A percentile compares a stretch with the other conserved stretches of the same genome.
Conservation (phyloP, 768 basidiomycete genomes). For the Piloderma croceum region DNA sequence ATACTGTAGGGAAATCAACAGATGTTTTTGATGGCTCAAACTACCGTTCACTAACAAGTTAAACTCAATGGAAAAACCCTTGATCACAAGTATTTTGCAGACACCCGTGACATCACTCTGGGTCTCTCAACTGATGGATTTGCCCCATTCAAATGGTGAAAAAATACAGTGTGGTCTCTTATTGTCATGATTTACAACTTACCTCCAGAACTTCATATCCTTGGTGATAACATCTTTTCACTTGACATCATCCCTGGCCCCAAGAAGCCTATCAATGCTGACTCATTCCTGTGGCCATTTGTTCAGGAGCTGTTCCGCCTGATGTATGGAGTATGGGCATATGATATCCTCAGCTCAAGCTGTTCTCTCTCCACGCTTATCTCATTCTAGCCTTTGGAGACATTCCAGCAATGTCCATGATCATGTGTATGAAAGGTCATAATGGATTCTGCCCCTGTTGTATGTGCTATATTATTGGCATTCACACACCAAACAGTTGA, state of each 20-base stretch:
- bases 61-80: constrained; percentile 19
- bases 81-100: constrained; percentile 30
- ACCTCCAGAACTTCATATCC: constrained; percentile 32
- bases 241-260: constrained; percentile 44
- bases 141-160: constrained; percentile 28
- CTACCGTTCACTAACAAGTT: constrained; percentile 28
- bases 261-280: constrained; percentile 33
- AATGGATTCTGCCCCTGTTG: constrained; percentile 30
- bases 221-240: constrained; percentile 29
- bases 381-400: constrained; percentile 27
- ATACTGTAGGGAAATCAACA: constrained; percentile 14
- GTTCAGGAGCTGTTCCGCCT: constrained; percentile 32
- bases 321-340: constrained; percentile 31
- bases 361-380: constrained; percentile 27
- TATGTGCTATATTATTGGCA: constrained; percentile 31
- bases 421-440: constrained; percentile 33
- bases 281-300: constrained; percentile 34
- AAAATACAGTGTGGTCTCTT: constrained; percentile 35
- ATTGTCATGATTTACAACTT: constrained; percentile 40
- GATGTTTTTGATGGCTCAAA: constrained; percentile 33
- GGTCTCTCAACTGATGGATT: constrained; percentile 40
- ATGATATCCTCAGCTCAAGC: constrained; percentile 17
- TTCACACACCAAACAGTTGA: constrained; percentile 11
- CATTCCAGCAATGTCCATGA: constrained; percentile 27
- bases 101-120: constrained; percentile 37